Conservation (phyloP, 345 rosid genomes). For the Pelargonium nanum region DNA sequence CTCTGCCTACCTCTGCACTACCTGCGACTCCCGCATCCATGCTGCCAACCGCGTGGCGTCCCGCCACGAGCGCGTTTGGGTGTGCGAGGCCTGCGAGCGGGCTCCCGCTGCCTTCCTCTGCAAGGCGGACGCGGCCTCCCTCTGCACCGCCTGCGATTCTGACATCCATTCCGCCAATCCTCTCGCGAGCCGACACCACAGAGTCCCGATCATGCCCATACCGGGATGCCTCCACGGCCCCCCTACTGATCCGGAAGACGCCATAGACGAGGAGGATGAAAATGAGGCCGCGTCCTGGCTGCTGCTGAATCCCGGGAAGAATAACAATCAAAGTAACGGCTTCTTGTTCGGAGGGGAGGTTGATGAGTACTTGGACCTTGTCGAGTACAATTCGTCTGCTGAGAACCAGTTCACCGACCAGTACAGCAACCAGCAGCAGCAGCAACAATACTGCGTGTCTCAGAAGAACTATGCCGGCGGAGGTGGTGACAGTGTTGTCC, state of each 20-base stretch:
- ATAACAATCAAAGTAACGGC: slow-evolving; percentile 31
- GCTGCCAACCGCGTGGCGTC: slow-evolving; percentile 78
- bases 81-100: slow-evolving; percentile 71
- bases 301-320: slow-evolving; percentile 44
- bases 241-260: slow-evolving; percentile 22
- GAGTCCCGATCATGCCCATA: slow-evolving; percentile 59
- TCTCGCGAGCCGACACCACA: slow-evolving; percentile 79
- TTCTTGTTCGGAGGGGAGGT: slow-evolving; percentile 48
- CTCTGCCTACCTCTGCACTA: slow-evolving; percentile 55
- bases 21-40: slow-evolving; percentile 63
- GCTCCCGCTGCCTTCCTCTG: slow-evolving; percentile 85
- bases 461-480: slow-evolving; percentile 25
- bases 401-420: slow-evolving; percentile 42
- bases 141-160: slow-evolving; percentile 66
- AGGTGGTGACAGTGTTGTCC: slow-evolving; percentile 71
- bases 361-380: slow-evolving; percentile 74
- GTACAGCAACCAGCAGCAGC: slow-evolving; percentile 20
- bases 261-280: slow-evolving; percentile 41
- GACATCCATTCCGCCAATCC: slow-evolving; percentile 93
- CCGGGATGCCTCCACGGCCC: slow-evolving; percentile 25
- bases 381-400: slow-evolving; percentile 45
- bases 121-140: slow-evolving; percentile 87
- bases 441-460: slow-evolving; percentile 23
- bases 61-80: slow-evolving; percentile 76
- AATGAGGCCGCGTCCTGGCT: slow-evolving; percentile 83